These are phyloP conservation scores for Amanita molliuscula DNA, from an alignment of 768 basidiomycete species.

Conservation along the genomic window DNA sequence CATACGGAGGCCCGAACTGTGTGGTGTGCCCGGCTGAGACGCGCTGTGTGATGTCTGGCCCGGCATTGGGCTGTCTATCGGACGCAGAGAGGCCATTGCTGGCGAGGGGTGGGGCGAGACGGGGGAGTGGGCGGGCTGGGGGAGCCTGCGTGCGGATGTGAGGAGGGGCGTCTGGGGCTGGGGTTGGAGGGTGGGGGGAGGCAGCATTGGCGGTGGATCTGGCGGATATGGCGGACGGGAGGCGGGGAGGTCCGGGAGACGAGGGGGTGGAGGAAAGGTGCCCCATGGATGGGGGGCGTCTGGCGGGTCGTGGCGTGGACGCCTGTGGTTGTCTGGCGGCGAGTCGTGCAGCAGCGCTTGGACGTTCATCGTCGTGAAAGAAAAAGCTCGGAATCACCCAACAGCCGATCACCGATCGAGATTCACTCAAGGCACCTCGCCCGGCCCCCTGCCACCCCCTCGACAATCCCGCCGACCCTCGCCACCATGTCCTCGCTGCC, in stretches of 20 bases:
- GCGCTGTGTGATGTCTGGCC: neutral
- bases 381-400: constrained; percentile 1
- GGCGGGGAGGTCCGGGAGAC: constrained; percentile 3
- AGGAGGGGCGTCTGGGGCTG: constrained; percentile 6
- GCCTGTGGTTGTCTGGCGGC: constrained; percentile 35
- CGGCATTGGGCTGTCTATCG: constrained; percentile 10
- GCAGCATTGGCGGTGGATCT: constrained; percentile 11
- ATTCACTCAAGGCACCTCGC: constrained; percentile 8
- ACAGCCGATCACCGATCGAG: constrained; percentile 17
- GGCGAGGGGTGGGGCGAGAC: constrained; percentile 17
- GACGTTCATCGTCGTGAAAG: constrained; percentile 45
- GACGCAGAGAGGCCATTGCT: constrained; percentile 21
- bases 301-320: constrained; percentile 15
- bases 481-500: constrained; percentile 59
- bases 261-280: constrained; percentile 7
- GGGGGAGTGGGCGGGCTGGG: neutral
- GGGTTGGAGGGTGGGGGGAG: constrained; percentile 16
- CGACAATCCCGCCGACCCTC: constrained; percentile 38
- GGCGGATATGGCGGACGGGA: constrained; percentile 2
- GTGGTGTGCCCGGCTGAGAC: neutral
- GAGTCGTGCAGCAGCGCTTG: constrained; percentile 60
- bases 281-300: constrained; percentile 1
- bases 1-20: constrained; percentile 10
- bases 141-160: constrained; percentile 12
- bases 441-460: neutral